These are phyloP conservation scores for Erythrophleum fordii DNA, from an alignment of 306 rosid genomes.

Conservation along the genomic window DNA sequence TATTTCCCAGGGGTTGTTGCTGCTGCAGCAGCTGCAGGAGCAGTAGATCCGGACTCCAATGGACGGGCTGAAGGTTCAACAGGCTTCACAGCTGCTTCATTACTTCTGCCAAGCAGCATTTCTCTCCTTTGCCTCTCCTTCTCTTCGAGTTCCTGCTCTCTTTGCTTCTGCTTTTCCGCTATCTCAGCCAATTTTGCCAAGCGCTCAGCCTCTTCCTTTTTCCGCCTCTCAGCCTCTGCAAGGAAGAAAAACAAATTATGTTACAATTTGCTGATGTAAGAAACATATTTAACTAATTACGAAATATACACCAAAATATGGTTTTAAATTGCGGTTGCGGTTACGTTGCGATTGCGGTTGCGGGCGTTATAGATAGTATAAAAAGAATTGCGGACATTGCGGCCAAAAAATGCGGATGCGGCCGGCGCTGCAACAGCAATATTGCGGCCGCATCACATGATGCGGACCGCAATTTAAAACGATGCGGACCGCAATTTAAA, in stretches of 20 bases:
- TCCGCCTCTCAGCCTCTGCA: constrained; percentile 83
- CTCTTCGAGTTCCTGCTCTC: constrained; percentile 81
- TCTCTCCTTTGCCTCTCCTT: constrained; percentile 74
- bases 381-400: too few relatives aligned
- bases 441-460: too few relatives aligned
- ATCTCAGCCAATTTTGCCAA: constrained; percentile 74
- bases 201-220: constrained; percentile 78
- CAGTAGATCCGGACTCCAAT: constrained; percentile 49
- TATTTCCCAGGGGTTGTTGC: constrained; percentile 61
- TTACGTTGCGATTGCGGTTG: too few relatives aligned
- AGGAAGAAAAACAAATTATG: neutral
- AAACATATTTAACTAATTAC: neutral
- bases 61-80: constrained; percentile 51
- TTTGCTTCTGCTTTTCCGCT: constrained; percentile 81
- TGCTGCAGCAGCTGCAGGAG: constrained; percentile 49
- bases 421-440: too few relatives aligned
- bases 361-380: too few relatives aligned
- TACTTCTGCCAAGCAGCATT: constrained; percentile 53
- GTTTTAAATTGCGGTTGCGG: too few relatives aligned
- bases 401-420: too few relatives aligned
- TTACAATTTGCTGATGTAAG: neutral
- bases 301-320: too few relatives aligned
- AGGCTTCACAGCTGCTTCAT: constrained; percentile 51
- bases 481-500: too few relatives aligned
- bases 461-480: too few relatives aligned